Conservation (phyloP, 805 yeast species). For the Candida maltosa region DNA sequence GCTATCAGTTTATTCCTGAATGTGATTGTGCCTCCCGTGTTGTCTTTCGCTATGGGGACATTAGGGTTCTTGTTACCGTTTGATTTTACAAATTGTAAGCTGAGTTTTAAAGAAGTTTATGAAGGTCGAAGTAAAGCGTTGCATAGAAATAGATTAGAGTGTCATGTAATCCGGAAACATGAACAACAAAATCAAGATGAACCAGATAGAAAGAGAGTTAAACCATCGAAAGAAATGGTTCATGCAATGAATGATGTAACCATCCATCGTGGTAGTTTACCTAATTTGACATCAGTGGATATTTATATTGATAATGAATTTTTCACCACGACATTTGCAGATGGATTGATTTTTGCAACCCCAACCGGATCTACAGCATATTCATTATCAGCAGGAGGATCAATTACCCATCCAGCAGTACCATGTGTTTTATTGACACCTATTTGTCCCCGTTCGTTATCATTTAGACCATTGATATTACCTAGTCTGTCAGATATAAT, state of each 20-base stretch:
- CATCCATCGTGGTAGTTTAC: constrained; percentile 83
- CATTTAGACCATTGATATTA: constrained; percentile 83
- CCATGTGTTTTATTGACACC: constrained; percentile 83
- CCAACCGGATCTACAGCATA: constrained; percentile 97
- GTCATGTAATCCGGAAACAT: constrained; percentile 48
- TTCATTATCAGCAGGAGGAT: constrained; percentile 85
- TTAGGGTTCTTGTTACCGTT: constrained; percentile 87
- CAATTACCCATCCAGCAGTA: constrained; percentile 86
- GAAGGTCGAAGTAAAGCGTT: constrained; percentile 67
- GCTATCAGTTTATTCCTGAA: constrained; percentile 78
- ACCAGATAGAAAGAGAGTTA: constrained; percentile 6
- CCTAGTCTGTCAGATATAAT: constrained; percentile 76
- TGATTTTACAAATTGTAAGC: constrained; percentile 59
- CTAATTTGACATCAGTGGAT: constrained; percentile 80
- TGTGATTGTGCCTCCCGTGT: constrained; percentile 78
- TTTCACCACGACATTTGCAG: constrained; percentile 87
- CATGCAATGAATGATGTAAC: constrained; percentile 94
- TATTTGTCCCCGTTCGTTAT: constrained; percentile 84
- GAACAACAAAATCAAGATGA: constrained; percentile 10
- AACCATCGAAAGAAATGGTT: constrained; percentile 26
- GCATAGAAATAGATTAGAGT: constrained; percentile 75
- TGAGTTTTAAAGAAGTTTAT: constrained; percentile 65
- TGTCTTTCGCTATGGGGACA: constrained; percentile 87
- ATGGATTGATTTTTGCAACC: constrained; percentile 80
- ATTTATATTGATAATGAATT: constrained; percentile 82